These are phyloP conservation scores for Hypericum perforatum DNA, from an alignment of 345 rosid species.

Conservation along the genomic window DNA sequence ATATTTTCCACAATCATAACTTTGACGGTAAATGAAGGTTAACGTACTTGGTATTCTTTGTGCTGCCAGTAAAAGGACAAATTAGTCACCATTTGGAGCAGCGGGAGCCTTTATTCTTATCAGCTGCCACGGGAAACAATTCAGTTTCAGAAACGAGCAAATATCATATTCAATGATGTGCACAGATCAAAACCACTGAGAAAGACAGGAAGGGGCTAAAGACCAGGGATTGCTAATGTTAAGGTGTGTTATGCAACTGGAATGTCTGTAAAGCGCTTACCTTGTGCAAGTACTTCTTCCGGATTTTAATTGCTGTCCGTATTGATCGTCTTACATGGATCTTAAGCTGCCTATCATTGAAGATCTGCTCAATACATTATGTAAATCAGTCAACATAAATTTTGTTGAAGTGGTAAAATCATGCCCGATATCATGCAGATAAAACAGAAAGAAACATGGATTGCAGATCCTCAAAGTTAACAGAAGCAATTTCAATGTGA, in stretches of 20 bases:
- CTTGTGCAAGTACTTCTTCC: conserved; percentile 77
- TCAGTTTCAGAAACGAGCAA: conserved; percentile 11
- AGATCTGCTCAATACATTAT: conserved; percentile 39
- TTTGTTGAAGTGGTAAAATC: not conserved
- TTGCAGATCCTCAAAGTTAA: not conserved
- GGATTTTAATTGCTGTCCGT: conserved; percentile 63
- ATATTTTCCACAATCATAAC: no score
- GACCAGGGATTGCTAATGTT: not conserved
- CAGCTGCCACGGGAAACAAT: conserved; percentile 39
- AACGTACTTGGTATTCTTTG: no score
- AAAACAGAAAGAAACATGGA: not conserved
- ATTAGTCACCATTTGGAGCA: conserved; percentile 32
- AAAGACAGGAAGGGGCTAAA: not conserved
- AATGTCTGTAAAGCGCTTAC: conserved; percentile 24
- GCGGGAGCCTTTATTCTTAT: conserved; percentile 30
- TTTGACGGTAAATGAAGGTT: no score
- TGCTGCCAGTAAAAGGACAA: conserved; percentile 7
- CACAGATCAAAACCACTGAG: not conserved
- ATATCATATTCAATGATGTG: not conserved
- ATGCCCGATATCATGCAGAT: not conserved
- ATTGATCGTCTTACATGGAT: conserved; percentile 62
- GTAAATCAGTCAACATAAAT: conserved; percentile 6
- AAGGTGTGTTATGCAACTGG: not conserved
- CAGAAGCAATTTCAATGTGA: no score
- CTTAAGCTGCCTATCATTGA: conserved; percentile 71